Evolutionary conservation across 441 rosid genomes (phyloP).

Genomic region (Gossypium davidsonii): DNA sequence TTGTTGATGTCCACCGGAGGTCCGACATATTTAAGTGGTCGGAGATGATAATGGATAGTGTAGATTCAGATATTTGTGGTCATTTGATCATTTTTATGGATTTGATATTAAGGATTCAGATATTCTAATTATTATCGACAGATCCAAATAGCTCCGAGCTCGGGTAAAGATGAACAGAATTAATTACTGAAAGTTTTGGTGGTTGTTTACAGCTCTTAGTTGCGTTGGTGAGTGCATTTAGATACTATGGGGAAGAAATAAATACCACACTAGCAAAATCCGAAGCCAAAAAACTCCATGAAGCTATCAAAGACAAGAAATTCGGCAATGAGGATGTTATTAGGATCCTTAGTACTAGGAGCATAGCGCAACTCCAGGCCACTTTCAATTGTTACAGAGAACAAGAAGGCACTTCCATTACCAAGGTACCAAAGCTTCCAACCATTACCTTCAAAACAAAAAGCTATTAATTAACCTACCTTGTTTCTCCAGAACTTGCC

Average conservation of each 20-base stretch:
- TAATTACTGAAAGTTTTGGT: neutral
- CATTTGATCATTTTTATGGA: no score
- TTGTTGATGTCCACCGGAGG: no score
- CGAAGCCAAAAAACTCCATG: conserved; percentile 47
- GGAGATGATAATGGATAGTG: no score
- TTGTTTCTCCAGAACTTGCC: conserved; percentile 24
- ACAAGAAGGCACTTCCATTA: conserved; percentile 37
- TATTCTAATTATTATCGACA: neutral
- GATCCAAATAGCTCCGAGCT: neutral
- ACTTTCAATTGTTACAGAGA: conserved; percentile 55
- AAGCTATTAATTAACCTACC: neutral
- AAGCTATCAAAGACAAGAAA: conserved; percentile 37
- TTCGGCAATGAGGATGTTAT: conserved; percentile 48
- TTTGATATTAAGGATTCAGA: neutral
- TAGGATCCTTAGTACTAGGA: conserved; percentile 54
- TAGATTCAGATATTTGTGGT: no score
- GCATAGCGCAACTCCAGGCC: conserved; percentile 53
- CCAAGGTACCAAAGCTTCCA: conserved; percentile 31
- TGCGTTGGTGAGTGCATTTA: conserved; percentile 45
- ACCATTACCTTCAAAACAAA: neutral
- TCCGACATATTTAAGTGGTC: no score
- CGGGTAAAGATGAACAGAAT: neutral
- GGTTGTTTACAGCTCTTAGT: conserved; percentile 43
- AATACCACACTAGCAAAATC: conserved; percentile 33
- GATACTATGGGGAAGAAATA: conserved; percentile 51